Evolutionary conservation across 768 basidiomycete genomes (phyloP).

Genomic region (Fomitopsis serialis): DNA sequence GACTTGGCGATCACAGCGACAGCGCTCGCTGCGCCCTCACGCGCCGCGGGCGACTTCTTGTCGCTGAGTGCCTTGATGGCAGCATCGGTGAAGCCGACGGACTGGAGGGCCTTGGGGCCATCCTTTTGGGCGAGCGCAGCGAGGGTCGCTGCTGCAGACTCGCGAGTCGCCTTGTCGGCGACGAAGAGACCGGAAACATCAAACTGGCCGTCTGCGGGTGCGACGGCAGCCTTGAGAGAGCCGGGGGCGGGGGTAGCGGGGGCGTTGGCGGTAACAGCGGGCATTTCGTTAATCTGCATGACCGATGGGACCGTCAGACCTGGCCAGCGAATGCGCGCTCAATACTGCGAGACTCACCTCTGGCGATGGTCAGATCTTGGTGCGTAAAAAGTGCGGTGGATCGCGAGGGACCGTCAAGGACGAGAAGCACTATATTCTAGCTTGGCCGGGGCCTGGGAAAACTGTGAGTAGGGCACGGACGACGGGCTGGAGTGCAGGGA

Average conservation of each 20-base stretch:
- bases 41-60: slow-evolving; percentile 91
- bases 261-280: slow-evolving; percentile 68
- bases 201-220: slow-evolving; percentile 54
- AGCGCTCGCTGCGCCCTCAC: slow-evolving; percentile 81
- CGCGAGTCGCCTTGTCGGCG: slow-evolving; percentile 79
- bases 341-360: slow-evolving; percentile 16
- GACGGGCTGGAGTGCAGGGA: not conserved
- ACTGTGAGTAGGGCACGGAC: slow-evolving; percentile 7
- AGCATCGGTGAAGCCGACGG: slow-evolving; percentile 67
- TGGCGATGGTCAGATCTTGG: slow-evolving; percentile 17
- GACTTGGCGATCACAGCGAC: slow-evolving; percentile 58
- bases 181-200: slow-evolving; percentile 76
- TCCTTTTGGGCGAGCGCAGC: slow-evolving; percentile 77
- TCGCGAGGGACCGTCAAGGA: slow-evolving; percentile 42
- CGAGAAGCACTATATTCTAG: slow-evolving; percentile 59
- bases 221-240: slow-evolving; percentile 61
- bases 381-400: slow-evolving; percentile 39
- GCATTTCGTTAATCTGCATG: slow-evolving; percentile 63
- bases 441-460: slow-evolving; percentile 31
- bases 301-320: slow-evolving; percentile 11
- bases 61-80: slow-evolving; percentile 81
- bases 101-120: slow-evolving; percentile 71
- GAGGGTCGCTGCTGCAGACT: slow-evolving; percentile 62
- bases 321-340: not conserved
- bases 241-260: slow-evolving; percentile 56